A percentile compares a stretch with the other conserved stretches of the same genome.
These are phyloP conservation scores for Cytospora piceicola DNA, from an alignment of 2,329 filamentous ascomycete species.

Conservation along the genomic window DNA sequence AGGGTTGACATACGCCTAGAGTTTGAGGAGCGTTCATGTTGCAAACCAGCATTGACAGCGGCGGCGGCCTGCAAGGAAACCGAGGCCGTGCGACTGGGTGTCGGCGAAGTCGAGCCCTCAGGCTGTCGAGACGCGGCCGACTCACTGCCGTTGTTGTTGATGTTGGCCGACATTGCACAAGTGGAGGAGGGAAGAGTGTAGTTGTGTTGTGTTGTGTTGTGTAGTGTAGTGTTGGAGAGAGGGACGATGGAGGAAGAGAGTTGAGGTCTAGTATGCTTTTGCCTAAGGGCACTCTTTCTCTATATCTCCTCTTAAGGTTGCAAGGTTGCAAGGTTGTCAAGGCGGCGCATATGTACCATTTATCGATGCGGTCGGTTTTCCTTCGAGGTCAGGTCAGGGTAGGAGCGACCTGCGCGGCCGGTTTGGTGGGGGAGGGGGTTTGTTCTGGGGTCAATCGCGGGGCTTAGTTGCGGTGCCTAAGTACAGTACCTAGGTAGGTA, in stretches of 20 bases:
- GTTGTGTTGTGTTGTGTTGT: background rate
- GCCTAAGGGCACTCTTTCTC: constrained; percentile 6
- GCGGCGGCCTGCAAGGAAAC: constrained; percentile 76
- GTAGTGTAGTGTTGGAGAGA: constrained; percentile 11
- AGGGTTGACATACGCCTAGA: constrained; percentile 52
- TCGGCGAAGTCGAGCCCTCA: constrained; percentile 56
- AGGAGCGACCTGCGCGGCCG: background rate
- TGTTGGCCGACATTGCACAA: constrained; percentile 42
- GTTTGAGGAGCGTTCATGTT: constrained; percentile 58
- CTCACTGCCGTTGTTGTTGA: constrained; percentile 34
- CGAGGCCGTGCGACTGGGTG: constrained; percentile 64
- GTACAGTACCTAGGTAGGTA: background rate
- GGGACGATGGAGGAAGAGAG: constrained; percentile 51
- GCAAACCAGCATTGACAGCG: constrained; percentile 76
- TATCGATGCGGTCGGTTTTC: background rate
- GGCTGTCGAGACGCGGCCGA: constrained; percentile 39
- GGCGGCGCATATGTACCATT: background rate
- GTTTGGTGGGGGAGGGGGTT: background rate
- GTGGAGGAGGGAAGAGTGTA: constrained; percentile 43
- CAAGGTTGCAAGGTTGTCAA: too few relatives aligned
- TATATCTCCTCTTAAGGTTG: background rate
- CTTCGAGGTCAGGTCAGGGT: constrained; percentile 3
- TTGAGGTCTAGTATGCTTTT: constrained; percentile 53
- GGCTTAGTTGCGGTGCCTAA: too few relatives aligned
- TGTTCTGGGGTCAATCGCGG: constrained; percentile 2